A percentile compares a stretch with the other conserved stretches of the same genome.
These are phyloP conservation scores for Chlamydomonas incerta DNA, from an alignment of 139 green algal genomes.

Conservation along the genomic window DNA sequence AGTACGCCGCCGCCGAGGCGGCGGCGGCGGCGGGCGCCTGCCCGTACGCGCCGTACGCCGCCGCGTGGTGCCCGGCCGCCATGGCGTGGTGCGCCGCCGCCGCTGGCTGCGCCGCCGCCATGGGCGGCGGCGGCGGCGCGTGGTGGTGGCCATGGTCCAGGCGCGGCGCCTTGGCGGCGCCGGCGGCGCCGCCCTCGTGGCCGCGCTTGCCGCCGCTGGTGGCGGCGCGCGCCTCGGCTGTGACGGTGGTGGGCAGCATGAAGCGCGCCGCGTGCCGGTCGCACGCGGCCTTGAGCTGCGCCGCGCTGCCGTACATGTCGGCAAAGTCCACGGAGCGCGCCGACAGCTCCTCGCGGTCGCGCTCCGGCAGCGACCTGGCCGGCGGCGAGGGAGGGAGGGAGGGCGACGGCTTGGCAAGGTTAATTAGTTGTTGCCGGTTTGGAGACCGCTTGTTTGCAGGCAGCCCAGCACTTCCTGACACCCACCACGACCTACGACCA, in stretches of 20 bases:
- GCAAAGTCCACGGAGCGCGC: slow-evolving; percentile 66
- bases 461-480: no score
- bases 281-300: slow-evolving; percentile 37
- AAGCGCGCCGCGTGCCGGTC: slow-evolving; percentile 62
- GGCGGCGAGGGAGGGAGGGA: no score
- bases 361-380: slow-evolving; percentile 41
- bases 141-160: background rate
- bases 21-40: slow-evolving; percentile 2
- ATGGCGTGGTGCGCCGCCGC: background rate
- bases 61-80: background rate
- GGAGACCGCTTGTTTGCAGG: no score
- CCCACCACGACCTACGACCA: no score
- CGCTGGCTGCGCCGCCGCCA: slow-evolving; percentile 1
- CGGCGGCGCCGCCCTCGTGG: background rate
- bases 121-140: slow-evolving; percentile 10
- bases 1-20: slow-evolving; percentile 12
- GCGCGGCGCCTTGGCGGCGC: background rate
- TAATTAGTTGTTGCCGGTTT: no score
- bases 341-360: slow-evolving; percentile 72
- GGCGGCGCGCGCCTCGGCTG: slow-evolving; percentile 41
- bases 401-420: no score
- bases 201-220: slow-evolving; percentile 35
- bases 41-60: background rate
- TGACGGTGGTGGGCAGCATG: slow-evolving; percentile 52
- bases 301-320: slow-evolving; percentile 61